Percentiles rank a stretch among this genome's conserved stretches.
Evolutionary conservation across 768 basidiomycete species (phyloP).

Genomic region (Goffeauzyma gilvescens): DNA sequence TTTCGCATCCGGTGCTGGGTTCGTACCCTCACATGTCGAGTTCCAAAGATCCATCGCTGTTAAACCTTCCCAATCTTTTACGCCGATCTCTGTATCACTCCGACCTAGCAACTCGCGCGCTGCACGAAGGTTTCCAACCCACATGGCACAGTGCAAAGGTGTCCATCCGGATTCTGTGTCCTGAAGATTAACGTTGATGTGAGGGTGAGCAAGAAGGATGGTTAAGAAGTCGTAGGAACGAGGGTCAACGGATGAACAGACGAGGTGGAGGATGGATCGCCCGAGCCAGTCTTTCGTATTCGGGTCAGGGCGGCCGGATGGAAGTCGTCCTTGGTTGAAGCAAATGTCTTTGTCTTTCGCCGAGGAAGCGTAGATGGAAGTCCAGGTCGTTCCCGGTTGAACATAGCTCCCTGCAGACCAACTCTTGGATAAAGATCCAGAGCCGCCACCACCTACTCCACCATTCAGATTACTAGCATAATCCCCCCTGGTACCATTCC

Average conservation of each 20-base stretch:
- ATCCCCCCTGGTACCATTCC: not conserved
- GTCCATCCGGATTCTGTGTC: conserved; percentile 84
- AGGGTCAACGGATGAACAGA: conserved; percentile 44
- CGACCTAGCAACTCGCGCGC: conserved; percentile 60
- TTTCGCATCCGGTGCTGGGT: conserved; percentile 18
- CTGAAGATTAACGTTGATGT: conserved; percentile 55
- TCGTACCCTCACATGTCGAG: conserved; percentile 50
- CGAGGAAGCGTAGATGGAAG: too few relatives aligned
- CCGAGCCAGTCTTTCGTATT: conserved; percentile 30
- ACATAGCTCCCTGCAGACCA: too few relatives aligned
- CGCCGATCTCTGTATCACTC: conserved; percentile 47
- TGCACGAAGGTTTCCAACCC: conserved; percentile 41
- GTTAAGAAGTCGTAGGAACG: conserved; percentile 57
- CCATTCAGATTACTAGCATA: too few relatives aligned
- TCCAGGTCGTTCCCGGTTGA: too few relatives aligned
- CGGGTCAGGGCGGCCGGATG: conserved; percentile 19
- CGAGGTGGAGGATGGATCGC: conserved; percentile 51
- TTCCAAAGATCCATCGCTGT: conserved; percentile 87
- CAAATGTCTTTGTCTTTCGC: too few relatives aligned
- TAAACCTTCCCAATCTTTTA: conserved; percentile 71
- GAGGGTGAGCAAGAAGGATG: conserved; percentile 53
- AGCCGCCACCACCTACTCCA: too few relatives aligned
- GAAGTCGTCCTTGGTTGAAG: too few relatives aligned
- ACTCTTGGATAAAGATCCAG: conserved; percentile 4
- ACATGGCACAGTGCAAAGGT: conserved; percentile 69